Evolutionary conservation across 2,329 filamentous ascomycete species (phyloP), one percentile per base, ranked within the genome.

Genomic region (Penicillium thymicola): DNA sequence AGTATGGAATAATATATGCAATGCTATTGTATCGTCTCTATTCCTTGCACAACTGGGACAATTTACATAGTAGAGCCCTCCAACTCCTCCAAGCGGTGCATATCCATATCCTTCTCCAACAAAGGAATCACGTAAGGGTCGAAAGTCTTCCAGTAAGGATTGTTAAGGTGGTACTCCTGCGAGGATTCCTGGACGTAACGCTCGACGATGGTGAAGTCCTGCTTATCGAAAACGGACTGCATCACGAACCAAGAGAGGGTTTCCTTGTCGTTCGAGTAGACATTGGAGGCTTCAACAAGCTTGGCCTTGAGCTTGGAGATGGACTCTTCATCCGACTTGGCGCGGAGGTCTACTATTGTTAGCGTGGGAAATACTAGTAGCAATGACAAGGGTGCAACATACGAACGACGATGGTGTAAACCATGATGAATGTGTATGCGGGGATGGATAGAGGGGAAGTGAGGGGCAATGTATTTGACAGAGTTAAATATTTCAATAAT

Each of bases 141-240:
- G 65, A 90, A 90, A 0, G 87, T 89, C 77, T 89, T 82, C 86
- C 86, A 89, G 78, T 89, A 89, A 0, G 86, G 86, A 73, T 89
- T 89, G 67, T 82, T 81, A 18, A 86, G 78, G 68, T 86, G 84
- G 66, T 86, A 86, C 62, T 85, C 81, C 70, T 86, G 84, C 67
- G 65, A 69, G 16, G 67, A 66, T 70, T 90, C 88, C 58, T 86
- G 80, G 66, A 83, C 81, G 73, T 89, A 91, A 32, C 88, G 79
- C 76, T 91, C 88, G 45, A 91, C 87, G 65, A 91, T 89, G 46
- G 85, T 89, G 74, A 91, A 91, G 48, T 86, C 84, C 56, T 86
- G 80, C 43, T 81, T 80, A 71, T 90, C 88, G 65, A 83, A 79
- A 56, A 85, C 81, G 66, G 86, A 85, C 76, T 90, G 88, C 88